Evolutionary conservation across 176 grass and related monocot species (phyloP).

Genomic region (Avena sativa): DNA sequence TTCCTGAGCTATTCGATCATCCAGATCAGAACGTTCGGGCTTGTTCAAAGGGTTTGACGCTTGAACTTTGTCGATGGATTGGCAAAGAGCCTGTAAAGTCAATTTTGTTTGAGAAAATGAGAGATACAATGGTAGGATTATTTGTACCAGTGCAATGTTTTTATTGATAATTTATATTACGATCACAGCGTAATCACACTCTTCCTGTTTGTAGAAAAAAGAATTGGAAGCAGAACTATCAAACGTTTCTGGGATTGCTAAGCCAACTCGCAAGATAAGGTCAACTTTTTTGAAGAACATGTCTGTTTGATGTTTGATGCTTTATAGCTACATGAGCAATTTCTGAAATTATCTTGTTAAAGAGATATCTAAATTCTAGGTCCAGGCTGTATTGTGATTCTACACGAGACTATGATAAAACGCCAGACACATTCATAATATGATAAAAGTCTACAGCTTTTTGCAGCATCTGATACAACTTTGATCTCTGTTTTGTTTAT

Average conservation of each 20-base stretch:
- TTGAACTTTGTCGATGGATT: constrained; percentile 98
- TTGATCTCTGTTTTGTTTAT: constrained; percentile 5
- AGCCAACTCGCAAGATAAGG: constrained; percentile 99
- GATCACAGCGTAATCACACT: constrained; percentile 21
- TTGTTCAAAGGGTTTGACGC: constrained; percentile 95
- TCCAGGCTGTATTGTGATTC: constrained; percentile 4
- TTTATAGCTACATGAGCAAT: constrained; percentile 13
- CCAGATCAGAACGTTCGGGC: constrained; percentile 98
- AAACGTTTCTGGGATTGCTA: constrained; percentile 78
- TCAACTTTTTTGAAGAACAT: constrained; percentile 23
- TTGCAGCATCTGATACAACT: constrained; percentile 15
- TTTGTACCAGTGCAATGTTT: neutral
- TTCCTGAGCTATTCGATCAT: constrained; percentile 98
- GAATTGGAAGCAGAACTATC: constrained; percentile 93
- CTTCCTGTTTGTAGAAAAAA: constrained; percentile 84
- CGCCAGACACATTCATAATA: neutral
- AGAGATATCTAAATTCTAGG: neutral
- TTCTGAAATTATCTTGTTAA: constrained; percentile 12
- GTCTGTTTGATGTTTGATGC: constrained; percentile 11
- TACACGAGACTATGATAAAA: neutral
- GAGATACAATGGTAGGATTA: constrained; percentile 88
- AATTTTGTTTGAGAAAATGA: constrained; percentile 99
- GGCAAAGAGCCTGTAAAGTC: constrained; percentile 97
- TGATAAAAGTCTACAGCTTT: neutral
- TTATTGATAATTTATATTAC: neutral